Percentiles rank a stretch among this genome's conserved stretches.
phyloP scores from a whole-genome alignment of 2,329 filamentous ascomycete genomes.

The Hypoxylon sp. region DNA sequence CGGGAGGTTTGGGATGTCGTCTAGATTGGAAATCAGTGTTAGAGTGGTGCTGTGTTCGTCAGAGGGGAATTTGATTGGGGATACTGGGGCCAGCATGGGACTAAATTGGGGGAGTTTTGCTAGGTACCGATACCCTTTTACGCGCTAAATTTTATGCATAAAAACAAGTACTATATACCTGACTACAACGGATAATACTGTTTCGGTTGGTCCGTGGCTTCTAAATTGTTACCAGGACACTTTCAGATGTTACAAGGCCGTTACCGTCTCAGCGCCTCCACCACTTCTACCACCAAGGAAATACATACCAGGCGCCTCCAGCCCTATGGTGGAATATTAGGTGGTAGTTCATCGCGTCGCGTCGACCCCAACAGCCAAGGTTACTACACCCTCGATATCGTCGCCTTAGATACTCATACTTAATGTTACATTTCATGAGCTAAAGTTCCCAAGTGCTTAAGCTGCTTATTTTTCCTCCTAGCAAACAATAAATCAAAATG shows the following conservation, averaged over 20 bases:
- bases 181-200: no score
- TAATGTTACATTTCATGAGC: slow-evolving; percentile 6
- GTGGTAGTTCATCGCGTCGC: slow-evolving; percentile 26
- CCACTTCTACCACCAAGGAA: neutral
- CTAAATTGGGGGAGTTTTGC: neutral
- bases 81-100: slow-evolving; percentile 23
- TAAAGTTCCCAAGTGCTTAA: neutral
- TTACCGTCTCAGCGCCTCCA: slow-evolving; percentile 1
- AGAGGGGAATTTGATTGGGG: slow-evolving; percentile 35
- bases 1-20: slow-evolving; percentile 39
- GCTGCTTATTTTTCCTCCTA: neutral
- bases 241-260: slow-evolving; percentile 2
- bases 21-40: slow-evolving; percentile 35
- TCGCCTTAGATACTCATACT: slow-evolving; percentile 8
- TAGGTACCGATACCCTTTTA: neutral
- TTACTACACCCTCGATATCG: slow-evolving; percentile 12
- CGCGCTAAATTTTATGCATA: neutral
- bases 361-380: slow-evolving; percentile 2
- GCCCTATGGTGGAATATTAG: neutral
- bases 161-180: neutral
- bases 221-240: slow-evolving; percentile 9
- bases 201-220: slow-evolving; percentile 7
- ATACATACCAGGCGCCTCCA: neutral
- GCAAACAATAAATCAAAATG: slow-evolving; percentile 48
- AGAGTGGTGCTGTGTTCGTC: slow-evolving; percentile 23